phyloP scores from a whole-genome alignment of 108 stramenopile genomes.

The Seminavis robusta region DNA sequence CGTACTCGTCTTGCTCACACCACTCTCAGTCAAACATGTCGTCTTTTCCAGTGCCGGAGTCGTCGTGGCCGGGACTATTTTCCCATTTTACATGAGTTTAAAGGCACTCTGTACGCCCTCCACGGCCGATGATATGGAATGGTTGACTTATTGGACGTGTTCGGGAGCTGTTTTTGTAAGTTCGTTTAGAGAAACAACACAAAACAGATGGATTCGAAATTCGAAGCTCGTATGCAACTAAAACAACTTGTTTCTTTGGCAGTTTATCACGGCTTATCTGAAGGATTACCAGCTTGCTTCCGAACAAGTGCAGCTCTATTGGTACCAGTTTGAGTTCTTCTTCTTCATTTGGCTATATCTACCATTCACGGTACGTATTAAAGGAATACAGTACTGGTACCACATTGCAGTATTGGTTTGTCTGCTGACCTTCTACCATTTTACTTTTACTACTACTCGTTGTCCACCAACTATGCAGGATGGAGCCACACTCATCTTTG shows the following conservation, averaged over 20 bases:
- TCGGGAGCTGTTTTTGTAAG: conserved; percentile 11
- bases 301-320: conserved; percentile 10
- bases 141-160: conserved; percentile 37
- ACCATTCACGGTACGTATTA: conserved; percentile 45
- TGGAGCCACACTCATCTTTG: conserved; percentile 35
- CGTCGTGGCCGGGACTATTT: conserved; percentile 18
- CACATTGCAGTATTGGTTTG: too few species aligned
- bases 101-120: conserved; percentile 24
- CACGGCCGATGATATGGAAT: conserved; percentile 23
- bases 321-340: conserved; percentile 34
- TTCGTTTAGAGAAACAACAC: conserved; percentile 16
- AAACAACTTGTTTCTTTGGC: background rate
- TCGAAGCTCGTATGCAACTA: too few species aligned
- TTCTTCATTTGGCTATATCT: conserved; percentile 44
- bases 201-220: background rate
- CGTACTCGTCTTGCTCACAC: conserved; percentile 19
- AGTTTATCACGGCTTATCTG: conserved; percentile 3
- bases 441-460: too few species aligned
- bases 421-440: too few species aligned
- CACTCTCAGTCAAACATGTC: conserved; percentile 38
- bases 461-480: too few species aligned
- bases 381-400: too few species aligned
- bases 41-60: conserved; percentile 43
- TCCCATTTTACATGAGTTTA: conserved; percentile 32
- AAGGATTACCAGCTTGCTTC: too few species aligned